Evolutionary conservation across 2,329 filamentous ascomycete genomes (phyloP), one percentile per base, ranked within the genome.

Genomic region (Dryadomyces quercivorus): DNA sequence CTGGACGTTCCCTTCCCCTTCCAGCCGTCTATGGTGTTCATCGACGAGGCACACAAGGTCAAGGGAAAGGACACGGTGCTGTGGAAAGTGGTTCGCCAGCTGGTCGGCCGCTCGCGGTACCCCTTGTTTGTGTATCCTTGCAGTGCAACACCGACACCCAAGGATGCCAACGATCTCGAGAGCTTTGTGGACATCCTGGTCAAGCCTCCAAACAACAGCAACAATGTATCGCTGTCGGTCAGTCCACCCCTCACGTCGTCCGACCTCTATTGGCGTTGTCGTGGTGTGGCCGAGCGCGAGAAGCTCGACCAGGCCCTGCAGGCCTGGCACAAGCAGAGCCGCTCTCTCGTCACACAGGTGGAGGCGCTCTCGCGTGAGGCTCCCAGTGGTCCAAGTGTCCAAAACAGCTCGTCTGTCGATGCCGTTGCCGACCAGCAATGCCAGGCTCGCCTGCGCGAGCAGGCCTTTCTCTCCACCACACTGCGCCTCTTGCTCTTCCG

Each of bases 21-120:
- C 26, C 50, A 52, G n/a, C 50, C 50, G 31, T 52, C 50, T 2
- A 52, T 52, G 50, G 50, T 45, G 5, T 52, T 52, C 26, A 38
- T 52, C n/a, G 50, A 52, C 26, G 50, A 45, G 18, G 26, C 50
- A 3, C 42, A 52, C 50, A 52, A 52, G 5, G 26, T 52, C 10
- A 52, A 45, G n/a, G 50, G 50, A 9, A 52, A 38, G 12, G 50
- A 45, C 26, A 52, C 50, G 5, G n/a, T n/a, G 3, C n/a, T 52
- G 9, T 52, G 50, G 50, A 34, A 21, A n/a, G 18, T 36, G 16
- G 40, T 52, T 5, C 50, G 50, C 38, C 22, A 52, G 26, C 18
- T 44, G 16, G 26, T 52, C 6, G 20, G 22, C n/a, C 50, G 50
- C 16, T 52, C 50, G 26, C 9, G 4, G 16, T 2, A 44, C 16